A percentile compares a stretch with the other conserved stretches of the same genome.
phyloP scores from a whole-genome alignment of 2,329 filamentous ascomycete genomes.

The Albophoma yamanashiensis region DNA sequence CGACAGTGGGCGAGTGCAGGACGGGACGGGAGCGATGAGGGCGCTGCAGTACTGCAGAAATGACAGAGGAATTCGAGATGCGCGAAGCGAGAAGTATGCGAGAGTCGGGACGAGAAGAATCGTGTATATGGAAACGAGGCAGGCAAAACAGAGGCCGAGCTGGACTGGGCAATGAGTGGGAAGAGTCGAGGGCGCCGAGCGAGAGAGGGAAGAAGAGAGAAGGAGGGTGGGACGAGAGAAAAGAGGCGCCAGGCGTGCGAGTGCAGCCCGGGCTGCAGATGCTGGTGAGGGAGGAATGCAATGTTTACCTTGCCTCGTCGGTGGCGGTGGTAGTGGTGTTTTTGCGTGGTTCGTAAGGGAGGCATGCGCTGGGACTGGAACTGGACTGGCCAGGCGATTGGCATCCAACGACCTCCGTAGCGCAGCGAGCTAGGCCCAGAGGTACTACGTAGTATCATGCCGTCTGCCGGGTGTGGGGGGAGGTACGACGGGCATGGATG shows the following conservation, averaged over 20 bases:
- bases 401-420: background rate
- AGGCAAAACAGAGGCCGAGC: background rate
- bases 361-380: slow-evolving; percentile 4
- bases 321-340: slow-evolving; percentile 8
- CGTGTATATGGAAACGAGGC: background rate
- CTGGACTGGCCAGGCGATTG: background rate
- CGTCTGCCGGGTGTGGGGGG: background rate
- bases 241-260: background rate
- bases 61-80: background rate
- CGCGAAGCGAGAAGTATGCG: background rate
- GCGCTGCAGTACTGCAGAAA: background rate
- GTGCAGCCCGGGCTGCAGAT: background rate
- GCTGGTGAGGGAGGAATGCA: slow-evolving; percentile 14
- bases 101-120: background rate
- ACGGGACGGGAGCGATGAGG: background rate
- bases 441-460: background rate
- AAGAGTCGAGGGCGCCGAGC: slow-evolving; percentile 1
- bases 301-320: slow-evolving; percentile 12
- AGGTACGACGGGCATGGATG: background rate
- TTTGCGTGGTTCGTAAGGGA: slow-evolving; percentile 15
- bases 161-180: background rate
- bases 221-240: slow-evolving; percentile 1
- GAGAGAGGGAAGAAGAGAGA: slow-evolving; percentile 7
- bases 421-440: background rate
- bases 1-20: background rate